Evolutionary conservation across 176 grass and related monocot species (phyloP).

Genomic region (Oryza nivara): DNA sequence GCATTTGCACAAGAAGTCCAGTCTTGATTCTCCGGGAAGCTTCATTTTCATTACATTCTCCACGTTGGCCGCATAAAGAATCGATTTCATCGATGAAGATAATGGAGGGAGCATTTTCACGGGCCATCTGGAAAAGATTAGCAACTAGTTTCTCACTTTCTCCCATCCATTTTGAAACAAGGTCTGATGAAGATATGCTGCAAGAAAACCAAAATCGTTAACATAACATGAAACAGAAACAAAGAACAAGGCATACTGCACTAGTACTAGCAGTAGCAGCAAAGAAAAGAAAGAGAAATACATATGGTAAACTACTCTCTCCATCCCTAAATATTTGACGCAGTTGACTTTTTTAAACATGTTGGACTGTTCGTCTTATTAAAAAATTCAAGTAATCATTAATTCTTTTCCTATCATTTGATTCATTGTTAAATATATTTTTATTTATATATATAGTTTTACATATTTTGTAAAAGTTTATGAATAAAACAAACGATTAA

Average conservation of each 20-base stretch:
- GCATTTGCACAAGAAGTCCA: conserved; percentile 98
- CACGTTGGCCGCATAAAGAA: conserved; percentile 92
- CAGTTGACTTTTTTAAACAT: too few species aligned
- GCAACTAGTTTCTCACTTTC: conserved; percentile 96
- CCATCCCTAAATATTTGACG: too few species aligned
- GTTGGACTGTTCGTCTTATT: too few species aligned
- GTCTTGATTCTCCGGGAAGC: conserved; percentile 97
- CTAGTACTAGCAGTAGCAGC: background rate
- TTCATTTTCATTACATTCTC: conserved; percentile 97
- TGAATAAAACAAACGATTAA: too few species aligned
- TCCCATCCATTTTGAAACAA: conserved; percentile 99
- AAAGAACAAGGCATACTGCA: background rate
- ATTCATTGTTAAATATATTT: too few species aligned
- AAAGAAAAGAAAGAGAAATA: too few species aligned
- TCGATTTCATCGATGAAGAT: conserved; percentile 99
- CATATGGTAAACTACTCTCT: too few species aligned
- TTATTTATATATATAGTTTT: too few species aligned
- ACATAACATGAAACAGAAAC: background rate
- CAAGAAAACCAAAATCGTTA: conserved; percentile 35
- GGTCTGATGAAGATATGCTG: conserved; percentile 99
- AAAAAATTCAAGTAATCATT: too few species aligned
- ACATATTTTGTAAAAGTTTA: too few species aligned
- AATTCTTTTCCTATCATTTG: too few species aligned
- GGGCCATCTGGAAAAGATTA: conserved; percentile 96
- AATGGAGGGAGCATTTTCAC: conserved; percentile 96